Evolutionary conservation across 345 rosid genomes (phyloP), one percentile per base, ranked within the genome.

Genomic region (Raphanus sativus): DNA sequence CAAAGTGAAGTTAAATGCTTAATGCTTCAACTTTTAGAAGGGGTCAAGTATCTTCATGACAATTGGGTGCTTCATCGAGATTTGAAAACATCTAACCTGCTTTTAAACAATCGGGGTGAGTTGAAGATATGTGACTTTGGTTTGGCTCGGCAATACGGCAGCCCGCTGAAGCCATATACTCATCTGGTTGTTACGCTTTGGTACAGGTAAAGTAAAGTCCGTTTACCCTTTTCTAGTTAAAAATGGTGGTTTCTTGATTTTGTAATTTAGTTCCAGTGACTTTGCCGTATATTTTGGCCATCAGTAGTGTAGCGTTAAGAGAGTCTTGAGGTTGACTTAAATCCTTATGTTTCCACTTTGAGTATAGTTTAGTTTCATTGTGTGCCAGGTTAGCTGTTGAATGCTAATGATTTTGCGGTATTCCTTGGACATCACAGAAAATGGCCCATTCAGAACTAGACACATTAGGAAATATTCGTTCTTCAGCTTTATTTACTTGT

Each of bases 21-120:
- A 72, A 95, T 95, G 99, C 87, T 95, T 54, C 99, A 95, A 86
- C 88, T 95, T 32, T 83, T 95, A 74, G 91, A 92, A 78, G 99
- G 99, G 67, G 85, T 87, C 66, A 91, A 95, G 77, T 92, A 92
- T 89, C 96, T 95, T 80, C 99, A 95, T 82, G 99, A 93, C 83
- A 96, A 96, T 71, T 94, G 98, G 99, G 98, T 95, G 80, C 98
- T 95, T 71, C 99, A 95, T 81, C 89, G 99, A 74, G 99, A 95
- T 86, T 78, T 95, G 78, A 95, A 95, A 83, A 91, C 99, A 16
- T 95, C 99, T 62, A 95, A 95, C 87, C 79, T 95, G 80, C 97
- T 95, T 82, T 78, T 95, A 67, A 95, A 95, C 82, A 95, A 95
- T 76, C 81, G 89, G 21, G 99, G 99, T 84, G 99, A 95, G 84